phyloP scores from a whole-genome alignment of 1,284 basidiomycete species.

The Marasmius oreades region DNA sequence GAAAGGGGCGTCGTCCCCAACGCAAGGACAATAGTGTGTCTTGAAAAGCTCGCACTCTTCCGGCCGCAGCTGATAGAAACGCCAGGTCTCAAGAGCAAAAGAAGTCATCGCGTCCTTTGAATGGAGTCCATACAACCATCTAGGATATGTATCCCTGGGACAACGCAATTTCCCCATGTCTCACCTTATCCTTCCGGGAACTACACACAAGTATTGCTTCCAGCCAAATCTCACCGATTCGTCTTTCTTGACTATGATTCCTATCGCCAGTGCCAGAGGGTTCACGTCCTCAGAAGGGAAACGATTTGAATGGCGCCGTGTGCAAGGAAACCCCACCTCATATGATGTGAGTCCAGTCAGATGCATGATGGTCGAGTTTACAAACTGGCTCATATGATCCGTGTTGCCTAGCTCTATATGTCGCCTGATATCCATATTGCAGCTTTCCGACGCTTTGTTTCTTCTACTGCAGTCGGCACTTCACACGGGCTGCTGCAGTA shows the following conservation, averaged over 20 bases:
- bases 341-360: slow-evolving; percentile 53
- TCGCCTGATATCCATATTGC: slow-evolving; percentile 48
- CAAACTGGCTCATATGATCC: not conserved
- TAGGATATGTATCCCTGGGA: slow-evolving; percentile 56
- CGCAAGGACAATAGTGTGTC: slow-evolving; percentile 50
- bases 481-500: slow-evolving; percentile 61
- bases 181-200: slow-evolving; percentile 52
- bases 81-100: slow-evolving; percentile 22
- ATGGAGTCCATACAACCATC: slow-evolving; percentile 54
- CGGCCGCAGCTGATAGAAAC: slow-evolving; percentile 13
- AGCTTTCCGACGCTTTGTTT: slow-evolving; percentile 49
- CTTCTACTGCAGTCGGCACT: slow-evolving; percentile 56
- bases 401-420: slow-evolving; percentile 39
- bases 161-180: slow-evolving; percentile 57
- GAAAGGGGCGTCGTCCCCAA: slow-evolving; percentile 36
- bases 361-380: slow-evolving; percentile 8
- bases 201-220: slow-evolving; percentile 40
- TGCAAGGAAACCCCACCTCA: slow-evolving; percentile 37
- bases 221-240: slow-evolving; percentile 17
- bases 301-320: slow-evolving; percentile 61
- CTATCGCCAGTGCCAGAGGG: slow-evolving; percentile 45
- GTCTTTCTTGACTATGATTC: not conserved
- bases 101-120: slow-evolving; percentile 56
- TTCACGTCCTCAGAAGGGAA: slow-evolving; percentile 52
- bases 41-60: not conserved